A percentile compares a stretch with the other conserved stretches of the same genome.
Conservation (phyloP, 2,329 filamentous ascomycete genomes). For the Pseudocercospora cruenta region DNA sequence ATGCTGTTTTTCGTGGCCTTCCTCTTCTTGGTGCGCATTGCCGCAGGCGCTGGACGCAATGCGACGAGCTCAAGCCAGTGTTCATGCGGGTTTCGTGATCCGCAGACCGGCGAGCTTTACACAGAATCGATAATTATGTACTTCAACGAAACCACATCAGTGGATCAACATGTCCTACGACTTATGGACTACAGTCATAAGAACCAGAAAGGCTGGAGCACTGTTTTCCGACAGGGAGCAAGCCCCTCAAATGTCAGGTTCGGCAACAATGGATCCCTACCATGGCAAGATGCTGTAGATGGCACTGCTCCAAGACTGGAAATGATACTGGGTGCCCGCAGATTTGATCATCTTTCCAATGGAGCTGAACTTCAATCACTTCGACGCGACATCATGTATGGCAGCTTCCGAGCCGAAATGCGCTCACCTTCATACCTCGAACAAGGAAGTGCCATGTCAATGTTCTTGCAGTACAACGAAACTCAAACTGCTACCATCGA, state of each 20-base stretch:
- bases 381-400: conserved; percentile 53
- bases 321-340: conserved; percentile 24
- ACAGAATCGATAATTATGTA: conserved; percentile 55
- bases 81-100: conserved; percentile 53
- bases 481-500: conserved; percentile 49
- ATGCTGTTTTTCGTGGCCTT: conserved; percentile 18
- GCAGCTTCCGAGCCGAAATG: conserved; percentile 51
- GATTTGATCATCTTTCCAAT: conserved; percentile 46
- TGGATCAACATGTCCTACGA: conserved; percentile 43
- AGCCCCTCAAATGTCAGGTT: conserved; percentile 44
- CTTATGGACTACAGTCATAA: conserved; percentile 47
- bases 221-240: conserved; percentile 50
- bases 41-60: conserved; percentile 19
- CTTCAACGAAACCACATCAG: conserved; percentile 52
- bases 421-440: conserved; percentile 43
- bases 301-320: conserved; percentile 26
- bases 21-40: conserved; percentile 16
- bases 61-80: conserved; percentile 38
- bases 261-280: conserved; percentile 33
- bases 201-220: conserved; percentile 54
- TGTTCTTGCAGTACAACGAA: conserved; percentile 52
- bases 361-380: conserved; percentile 49
- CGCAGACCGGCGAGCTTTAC: conserved; percentile 43
- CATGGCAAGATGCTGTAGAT: conserved; percentile 28
- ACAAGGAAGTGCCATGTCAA: conserved; percentile 50